phyloP scores from a whole-genome alignment of 1,139 yeast genomes.

The Hyphopichia fennica region DNA sequence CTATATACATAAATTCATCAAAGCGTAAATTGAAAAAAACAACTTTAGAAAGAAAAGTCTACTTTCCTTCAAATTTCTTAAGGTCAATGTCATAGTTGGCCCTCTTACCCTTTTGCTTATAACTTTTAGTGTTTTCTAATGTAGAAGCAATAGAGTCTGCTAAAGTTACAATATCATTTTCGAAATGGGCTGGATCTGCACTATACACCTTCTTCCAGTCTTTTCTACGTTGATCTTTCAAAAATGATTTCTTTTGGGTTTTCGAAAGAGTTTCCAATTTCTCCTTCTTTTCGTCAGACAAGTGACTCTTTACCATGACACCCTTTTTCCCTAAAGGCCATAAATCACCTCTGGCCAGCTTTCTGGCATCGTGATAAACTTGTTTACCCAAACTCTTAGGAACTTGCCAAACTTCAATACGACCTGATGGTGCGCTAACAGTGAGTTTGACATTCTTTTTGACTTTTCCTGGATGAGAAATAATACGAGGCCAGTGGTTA shows the following conservation, averaged over 20 bases:
- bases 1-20: not conserved
- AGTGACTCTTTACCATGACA: slow-evolving; percentile 36
- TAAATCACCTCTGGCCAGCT: slow-evolving; percentile 78
- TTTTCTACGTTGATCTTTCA: slow-evolving; percentile 44
- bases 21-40: not conserved
- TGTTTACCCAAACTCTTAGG: slow-evolving; percentile 78
- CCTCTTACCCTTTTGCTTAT: slow-evolving; percentile 31
- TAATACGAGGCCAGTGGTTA: slow-evolving; percentile 70
- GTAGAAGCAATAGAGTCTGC: slow-evolving; percentile 38
- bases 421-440: slow-evolving; percentile 78
- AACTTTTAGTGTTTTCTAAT: slow-evolving; percentile 34
- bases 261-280: slow-evolving; percentile 39
- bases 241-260: slow-evolving; percentile 41
- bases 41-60: not conserved
- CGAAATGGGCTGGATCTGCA: slow-evolving; percentile 32
- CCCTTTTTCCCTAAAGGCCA: slow-evolving; percentile 86
- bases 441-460: slow-evolving; percentile 82
- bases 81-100: slow-evolving; percentile 18
- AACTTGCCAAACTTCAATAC: slow-evolving; percentile 82
- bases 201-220: slow-evolving; percentile 41
- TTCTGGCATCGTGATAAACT: slow-evolving; percentile 87
- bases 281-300: slow-evolving; percentile 31
- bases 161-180: slow-evolving; percentile 30
- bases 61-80: slow-evolving; percentile 23
- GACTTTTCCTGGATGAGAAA: slow-evolving; percentile 71